phyloP scores from a whole-genome alignment of 139 green algal genomes.

The Trebouxia sp. region DNA sequence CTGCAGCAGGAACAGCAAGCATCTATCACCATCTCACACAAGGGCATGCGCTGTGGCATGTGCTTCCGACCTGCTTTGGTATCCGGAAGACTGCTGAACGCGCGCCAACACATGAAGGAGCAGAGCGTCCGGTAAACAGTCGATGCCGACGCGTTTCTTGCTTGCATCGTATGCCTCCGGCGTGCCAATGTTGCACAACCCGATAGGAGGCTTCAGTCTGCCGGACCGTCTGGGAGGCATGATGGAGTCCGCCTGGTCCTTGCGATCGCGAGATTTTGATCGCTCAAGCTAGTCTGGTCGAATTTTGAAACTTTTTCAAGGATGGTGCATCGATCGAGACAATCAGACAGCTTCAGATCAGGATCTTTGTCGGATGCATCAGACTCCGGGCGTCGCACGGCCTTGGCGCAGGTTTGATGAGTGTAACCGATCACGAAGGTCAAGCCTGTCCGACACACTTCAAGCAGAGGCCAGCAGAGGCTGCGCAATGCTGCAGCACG shows the following conservation, averaged over 20 bases:
- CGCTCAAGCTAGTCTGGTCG: too few species aligned
- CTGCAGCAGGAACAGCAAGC: not conserved
- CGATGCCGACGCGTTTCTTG: not conserved
- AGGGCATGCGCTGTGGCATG: not conserved
- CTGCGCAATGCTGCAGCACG: too few species aligned
- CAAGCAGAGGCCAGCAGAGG: too few species aligned
- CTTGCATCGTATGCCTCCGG: not conserved
- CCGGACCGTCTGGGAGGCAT: not conserved
- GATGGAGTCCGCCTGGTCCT: not conserved
- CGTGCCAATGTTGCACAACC: not conserved
- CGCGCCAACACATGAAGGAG: conserved; percentile 9
- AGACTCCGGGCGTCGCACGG: too few species aligned
- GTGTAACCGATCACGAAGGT: too few species aligned
- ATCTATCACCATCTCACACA: not conserved
- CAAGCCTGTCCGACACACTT: too few species aligned
- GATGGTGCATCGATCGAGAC: too few species aligned
- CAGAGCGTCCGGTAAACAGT: conserved; percentile 12
- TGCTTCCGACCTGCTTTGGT: not conserved
- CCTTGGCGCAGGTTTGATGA: too few species aligned
- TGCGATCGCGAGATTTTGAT: not conserved
- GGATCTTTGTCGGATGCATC: too few species aligned
- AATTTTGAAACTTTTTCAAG: too few species aligned
- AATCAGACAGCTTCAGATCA: too few species aligned
- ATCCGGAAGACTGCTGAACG: not conserved
- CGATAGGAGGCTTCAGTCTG: not conserved